Evolutionary conservation across 805 yeast genomes (phyloP).

Genomic region (Osmozyma mogii): DNA sequence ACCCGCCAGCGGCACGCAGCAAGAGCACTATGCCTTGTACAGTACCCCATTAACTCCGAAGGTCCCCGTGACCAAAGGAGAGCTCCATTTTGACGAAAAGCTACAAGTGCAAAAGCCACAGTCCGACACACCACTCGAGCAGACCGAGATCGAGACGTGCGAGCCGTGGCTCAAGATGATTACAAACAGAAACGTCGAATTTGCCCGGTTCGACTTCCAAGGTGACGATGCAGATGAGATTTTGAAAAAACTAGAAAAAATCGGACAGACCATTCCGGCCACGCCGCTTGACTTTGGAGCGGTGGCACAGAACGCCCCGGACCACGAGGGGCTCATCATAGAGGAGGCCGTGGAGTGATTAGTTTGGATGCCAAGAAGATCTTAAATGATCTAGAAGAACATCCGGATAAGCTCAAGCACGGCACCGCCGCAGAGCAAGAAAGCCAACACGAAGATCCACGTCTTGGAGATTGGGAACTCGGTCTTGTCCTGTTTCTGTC

Average conservation of each 20-base stretch:
- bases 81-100: slow-evolving; percentile 5
- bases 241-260: too few species aligned
- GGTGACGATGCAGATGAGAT: too few species aligned
- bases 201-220: slow-evolving; percentile 23
- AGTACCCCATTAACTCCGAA: neutral
- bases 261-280: too few species aligned
- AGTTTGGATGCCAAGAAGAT: too few species aligned
- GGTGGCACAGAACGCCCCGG: too few species aligned
- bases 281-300: too few species aligned
- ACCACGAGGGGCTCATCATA: too few species aligned
- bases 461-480: slow-evolving; percentile 50
- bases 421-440: slow-evolving; percentile 79
- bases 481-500: slow-evolving; percentile 27
- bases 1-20: slow-evolving; percentile 1
- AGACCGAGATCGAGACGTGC: slow-evolving; percentile 52
- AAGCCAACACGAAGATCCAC: slow-evolving; percentile 57
- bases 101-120: neutral
- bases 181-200: slow-evolving; percentile 21
- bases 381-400: slow-evolving; percentile 34
- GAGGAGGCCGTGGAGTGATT: too few species aligned
- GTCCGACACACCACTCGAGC: slow-evolving; percentile 31
- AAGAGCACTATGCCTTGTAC: neutral
- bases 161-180: slow-evolving; percentile 28
- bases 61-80: slow-evolving; percentile 7
- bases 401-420: slow-evolving; percentile 56